Evolutionary conservation across 2,329 filamentous ascomycete species (phyloP).

Genomic region (Arachnomyces sp.): DNA sequence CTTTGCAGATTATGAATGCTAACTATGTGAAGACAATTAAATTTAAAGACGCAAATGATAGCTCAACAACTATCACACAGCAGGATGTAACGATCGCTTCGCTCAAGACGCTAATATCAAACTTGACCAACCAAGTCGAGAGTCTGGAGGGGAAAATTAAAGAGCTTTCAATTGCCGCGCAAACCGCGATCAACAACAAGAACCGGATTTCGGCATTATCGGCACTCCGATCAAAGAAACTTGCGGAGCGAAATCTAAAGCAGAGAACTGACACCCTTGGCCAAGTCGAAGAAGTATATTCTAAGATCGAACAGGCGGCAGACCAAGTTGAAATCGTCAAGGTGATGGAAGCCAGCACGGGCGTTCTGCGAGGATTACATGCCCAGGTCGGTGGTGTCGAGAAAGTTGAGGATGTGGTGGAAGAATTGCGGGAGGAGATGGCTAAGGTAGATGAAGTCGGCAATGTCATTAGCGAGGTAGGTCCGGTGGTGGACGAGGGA

Average conservation of each 20-base stretch:
- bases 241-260: constrained; percentile 65
- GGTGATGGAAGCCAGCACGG: constrained; percentile 71
- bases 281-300: constrained; percentile 76
- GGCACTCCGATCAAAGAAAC: constrained; percentile 73
- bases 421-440: constrained; percentile 72
- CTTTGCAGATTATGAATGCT: constrained; percentile 11
- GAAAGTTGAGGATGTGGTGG: constrained; percentile 67
- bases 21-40: constrained; percentile 56
- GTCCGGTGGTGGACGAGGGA: constrained; percentile 59
- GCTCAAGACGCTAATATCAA: constrained; percentile 63
- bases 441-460: constrained; percentile 73
- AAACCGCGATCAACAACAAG: constrained; percentile 62
- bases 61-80: constrained; percentile 53
- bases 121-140: constrained; percentile 60
- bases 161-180: constrained; percentile 50
- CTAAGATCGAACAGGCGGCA: constrained; percentile 76
- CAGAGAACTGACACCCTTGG: constrained; percentile 64
- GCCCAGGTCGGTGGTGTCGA: constrained; percentile 68
- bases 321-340: constrained; percentile 77
- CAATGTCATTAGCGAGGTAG: constrained; percentile 63
- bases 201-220: constrained; percentile 69
- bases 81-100: constrained; percentile 78
- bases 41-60: constrained; percentile 53
- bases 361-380: constrained; percentile 66
- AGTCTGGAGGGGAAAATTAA: constrained; percentile 51